Base-by-base conservation (phyloP, 345 rosid species). In the Gossypium herbaceum region DNA sequence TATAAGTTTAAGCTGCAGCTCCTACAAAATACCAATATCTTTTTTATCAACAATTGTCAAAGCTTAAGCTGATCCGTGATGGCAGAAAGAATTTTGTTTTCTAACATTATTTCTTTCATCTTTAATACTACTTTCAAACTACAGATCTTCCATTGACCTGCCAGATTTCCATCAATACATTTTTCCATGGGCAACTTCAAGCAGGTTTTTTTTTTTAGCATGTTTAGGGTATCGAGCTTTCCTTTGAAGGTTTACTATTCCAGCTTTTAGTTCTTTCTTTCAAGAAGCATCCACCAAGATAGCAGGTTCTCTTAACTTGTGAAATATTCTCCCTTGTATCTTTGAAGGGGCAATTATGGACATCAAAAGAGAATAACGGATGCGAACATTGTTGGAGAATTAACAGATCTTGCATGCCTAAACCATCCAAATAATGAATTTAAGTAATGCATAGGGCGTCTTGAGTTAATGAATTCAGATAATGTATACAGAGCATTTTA, bases 391-490 rank as follows among this genome's bases (percentile, higher is more conserved):
- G 13, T 63, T 39, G 24, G 48, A 39, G 68, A 63, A 39, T 63
- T 19, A 17, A 10, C 68, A 8, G 47, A 63, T 39, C 12, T 39
- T 63, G 24, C 24, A 64, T 5, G 50, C 50, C 47, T 64, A 64
- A 62, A 41, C 50, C 41, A n/a, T 64, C 68, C 50, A 64, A 64
- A 64, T 41, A 39, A 64, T 64, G 48, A 64, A 39, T 64, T 41
- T 13, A 64, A 16, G 25, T 64, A 3, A 64, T 64, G 50, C 50
- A 3, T 17, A 17, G 45, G n/a, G 48, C 20, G 44, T 43, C 12
- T 62, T 62, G 44, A 62, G 45, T 62, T 29, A 29, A 29, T 29
- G 45, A 62, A 41, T 64, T 10, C 8, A 12, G 22, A 41, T 64
- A 64, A 41, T 41, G 25, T 3, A n/a, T n/a, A 9, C 50, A 39